Base-by-base conservation (phyloP, 345 rosid genomes). In the Gossypium sturtianum region DNA sequence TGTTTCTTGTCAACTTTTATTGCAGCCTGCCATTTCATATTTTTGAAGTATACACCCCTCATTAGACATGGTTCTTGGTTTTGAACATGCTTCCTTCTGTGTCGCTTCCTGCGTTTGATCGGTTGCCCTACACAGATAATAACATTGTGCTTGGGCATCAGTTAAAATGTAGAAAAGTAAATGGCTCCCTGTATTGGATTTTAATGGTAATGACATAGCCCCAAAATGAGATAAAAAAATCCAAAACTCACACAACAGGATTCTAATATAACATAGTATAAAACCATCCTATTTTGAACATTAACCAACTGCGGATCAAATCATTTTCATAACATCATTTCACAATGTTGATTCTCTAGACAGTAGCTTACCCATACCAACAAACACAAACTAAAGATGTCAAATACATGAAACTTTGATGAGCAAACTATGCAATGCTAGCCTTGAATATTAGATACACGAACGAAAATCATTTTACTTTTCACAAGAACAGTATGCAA, bases 11-110 rank as follows among this genome's bases (percentile, higher is more conserved):
- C 97, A 29, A 94, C 99, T 82, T 94, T 94, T 73, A 92, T 94
- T 15, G 99, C 99, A 1, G 99, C 99, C 75, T 94, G 99, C 99
- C 99, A 94, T 85, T 94, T 94, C 98, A 92, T 94, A 74, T 94
- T 94, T 83, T 94, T 94, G 89, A 84, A 94, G 80, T 94, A 94
- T 25, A 94, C 99, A 48, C 99, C 99, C 85, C 99, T 92, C 99
- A 94, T 89, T 61, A 92, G 78, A 81, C 99, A 94, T 43, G 87
- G 90, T 82, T 94, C 98, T 82, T 94, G 98, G 83, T 92, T 91
- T 74, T 89, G 91, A 74, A 87, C 81, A 52, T 86, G 91, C 81
- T 92, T 94, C 79, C 98, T 88, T 74, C 93, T 87, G 77, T 94
- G 98, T 56, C 83, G 84, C 89, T 94, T 94, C 86, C 98, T 87